Evolutionary conservation across 2,329 filamentous ascomycete genomes (phyloP).

Genomic region (Tolypocladium amazonense): DNA sequence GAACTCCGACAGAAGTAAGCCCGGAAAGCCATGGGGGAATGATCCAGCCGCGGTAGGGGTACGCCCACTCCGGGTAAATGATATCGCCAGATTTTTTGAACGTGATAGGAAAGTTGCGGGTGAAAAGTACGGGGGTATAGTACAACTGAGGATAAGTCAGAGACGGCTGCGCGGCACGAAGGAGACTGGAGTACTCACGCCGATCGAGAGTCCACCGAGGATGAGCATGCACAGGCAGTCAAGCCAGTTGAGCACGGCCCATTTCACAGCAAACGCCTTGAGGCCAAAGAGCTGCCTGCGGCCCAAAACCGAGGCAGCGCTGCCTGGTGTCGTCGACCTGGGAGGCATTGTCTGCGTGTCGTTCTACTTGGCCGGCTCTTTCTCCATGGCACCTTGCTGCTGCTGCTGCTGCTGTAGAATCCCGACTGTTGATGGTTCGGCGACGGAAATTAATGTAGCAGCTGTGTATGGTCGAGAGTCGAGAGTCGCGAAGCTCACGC

Average conservation of each 20-base stretch:
- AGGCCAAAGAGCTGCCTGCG: neutral
- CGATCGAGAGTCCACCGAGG: constrained; percentile 28
- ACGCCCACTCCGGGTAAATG: constrained; percentile 53
- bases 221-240: constrained; percentile 49
- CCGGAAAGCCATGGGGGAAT: constrained; percentile 49
- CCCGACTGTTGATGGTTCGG: neutral
- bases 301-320: neutral
- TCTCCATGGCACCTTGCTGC: neutral
- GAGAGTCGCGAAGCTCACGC: neutral
- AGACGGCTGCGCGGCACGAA: no score
- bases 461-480: neutral
- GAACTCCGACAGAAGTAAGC: constrained; percentile 44
- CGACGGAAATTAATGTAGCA: neutral
- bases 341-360: neutral
- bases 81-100: constrained; percentile 48
- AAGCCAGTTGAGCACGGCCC: constrained; percentile 46
- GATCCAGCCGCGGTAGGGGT: constrained; percentile 52
- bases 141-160: constrained; percentile 29
- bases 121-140: constrained; percentile 40
- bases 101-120: constrained; percentile 50
- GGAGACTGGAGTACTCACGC: constrained; percentile 12
- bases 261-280: constrained; percentile 25
- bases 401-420: neutral
- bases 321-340: neutral
- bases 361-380: neutral